Percentiles rank a stretch among this genome's conserved stretches.
phyloP scores from a whole-genome alignment of 73 alveolate genomes.

The Paramecium bursaria region DNA sequence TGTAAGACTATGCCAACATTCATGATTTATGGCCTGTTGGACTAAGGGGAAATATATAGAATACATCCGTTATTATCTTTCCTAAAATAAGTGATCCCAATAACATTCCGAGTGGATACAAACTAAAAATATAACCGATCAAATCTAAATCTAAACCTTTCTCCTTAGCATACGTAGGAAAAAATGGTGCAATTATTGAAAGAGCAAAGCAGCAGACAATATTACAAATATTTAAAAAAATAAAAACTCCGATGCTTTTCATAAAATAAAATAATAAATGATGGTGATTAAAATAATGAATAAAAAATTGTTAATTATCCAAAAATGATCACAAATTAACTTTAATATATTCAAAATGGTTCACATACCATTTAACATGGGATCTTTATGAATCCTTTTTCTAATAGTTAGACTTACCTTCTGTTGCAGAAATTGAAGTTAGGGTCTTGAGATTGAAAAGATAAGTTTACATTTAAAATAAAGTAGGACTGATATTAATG shows the following conservation, averaged over 20 bases:
- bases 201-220: conserved; percentile 29
- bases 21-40: conserved; percentile 1
- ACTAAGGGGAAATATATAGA: neutral
- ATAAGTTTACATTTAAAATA: conserved; percentile 34
- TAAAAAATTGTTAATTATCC: too few relatives aligned
- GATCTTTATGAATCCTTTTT: too few relatives aligned
- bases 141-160: neutral
- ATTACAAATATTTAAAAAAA: conserved; percentile 16
- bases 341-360: too few relatives aligned
- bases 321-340: too few relatives aligned
- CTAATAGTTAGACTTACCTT: too few relatives aligned
- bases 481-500: conserved; percentile 54
- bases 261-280: too few relatives aligned
- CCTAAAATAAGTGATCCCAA: conserved; percentile 24
- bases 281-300: too few relatives aligned
- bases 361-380: too few relatives aligned
- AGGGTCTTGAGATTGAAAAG: conserved; percentile 64
- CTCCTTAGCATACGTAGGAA: conserved; percentile 12
- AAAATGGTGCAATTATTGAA: conserved; percentile 45
- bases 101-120: conserved; percentile 14
- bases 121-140: conserved; percentile 14
- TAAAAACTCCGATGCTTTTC: too few relatives aligned
- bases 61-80: conserved; percentile 15
- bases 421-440: conserved; percentile 42
- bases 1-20: neutral